Percentiles rank a stretch among this genome's conserved stretches.
These are phyloP conservation scores for Naegleria fowleri DNA, from an alignment of 208 protist genomes.

Conservation along the genomic window DNA sequence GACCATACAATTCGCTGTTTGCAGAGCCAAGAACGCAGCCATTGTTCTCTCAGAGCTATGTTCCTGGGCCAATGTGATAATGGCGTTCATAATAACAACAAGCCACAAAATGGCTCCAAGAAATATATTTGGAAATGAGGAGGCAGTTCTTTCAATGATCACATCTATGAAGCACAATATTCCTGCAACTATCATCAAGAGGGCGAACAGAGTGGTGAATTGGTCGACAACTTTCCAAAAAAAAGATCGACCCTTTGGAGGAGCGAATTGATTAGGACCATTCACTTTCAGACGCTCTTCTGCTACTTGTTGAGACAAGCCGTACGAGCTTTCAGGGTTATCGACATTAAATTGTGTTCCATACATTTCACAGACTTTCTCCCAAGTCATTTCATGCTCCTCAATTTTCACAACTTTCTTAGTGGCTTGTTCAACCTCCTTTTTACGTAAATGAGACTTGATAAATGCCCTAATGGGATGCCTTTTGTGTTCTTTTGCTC, in stretches of 20 bases:
- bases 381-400: neutral
- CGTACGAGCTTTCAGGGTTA: neutral
- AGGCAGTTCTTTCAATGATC: conserved; percentile 16
- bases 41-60: conserved; percentile 50
- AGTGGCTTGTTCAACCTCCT: neutral
- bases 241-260: conserved; percentile 47
- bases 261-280: conserved; percentile 58
- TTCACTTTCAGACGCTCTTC: conserved; percentile 38
- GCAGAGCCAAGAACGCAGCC: conserved; percentile 44
- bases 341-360: neutral
- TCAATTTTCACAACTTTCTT: neutral
- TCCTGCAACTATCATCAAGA: conserved; percentile 46
- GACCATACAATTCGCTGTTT: neutral
- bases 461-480: too few species aligned
- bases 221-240: conserved; percentile 56
- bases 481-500: too few species aligned
- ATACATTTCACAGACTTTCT: neutral
- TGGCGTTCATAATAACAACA: conserved; percentile 62
- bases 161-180: conserved; percentile 55
- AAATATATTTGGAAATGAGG: neutral
- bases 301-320: conserved; percentile 38
- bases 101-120: conserved; percentile 51
- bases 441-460: neutral
- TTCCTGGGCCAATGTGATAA: conserved; percentile 63
- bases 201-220: conserved; percentile 51